Conservation (phyloP, 1,284 basidiomycete species). For the Ustilago loliicola region DNA sequence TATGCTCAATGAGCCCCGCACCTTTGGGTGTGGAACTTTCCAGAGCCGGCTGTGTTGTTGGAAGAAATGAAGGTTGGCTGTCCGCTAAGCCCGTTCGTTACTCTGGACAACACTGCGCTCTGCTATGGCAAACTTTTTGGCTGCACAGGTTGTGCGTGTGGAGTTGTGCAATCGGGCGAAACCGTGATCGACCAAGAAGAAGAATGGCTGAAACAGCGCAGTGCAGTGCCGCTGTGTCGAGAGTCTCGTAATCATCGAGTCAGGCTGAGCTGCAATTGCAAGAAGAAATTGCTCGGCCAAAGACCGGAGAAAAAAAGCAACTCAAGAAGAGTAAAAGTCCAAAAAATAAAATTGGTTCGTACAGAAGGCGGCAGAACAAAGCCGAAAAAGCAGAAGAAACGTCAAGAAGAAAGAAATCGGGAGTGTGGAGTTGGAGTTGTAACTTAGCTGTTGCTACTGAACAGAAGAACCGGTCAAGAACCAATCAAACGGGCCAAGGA, state of each 20-base stretch:
- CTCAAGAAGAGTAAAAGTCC: neutral
- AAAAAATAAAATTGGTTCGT: neutral
- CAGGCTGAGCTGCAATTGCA: neutral
- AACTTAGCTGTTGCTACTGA: constrained; percentile 1
- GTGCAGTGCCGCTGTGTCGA: neutral
- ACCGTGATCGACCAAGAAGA: constrained; percentile 23
- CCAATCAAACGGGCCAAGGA: neutral
- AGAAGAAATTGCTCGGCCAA: no score
- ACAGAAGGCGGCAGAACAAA: constrained; percentile 32
- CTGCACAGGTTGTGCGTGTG: neutral
- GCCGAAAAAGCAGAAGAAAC: constrained; percentile 15
- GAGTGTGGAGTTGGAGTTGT: constrained; percentile 9
- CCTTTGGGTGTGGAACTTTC: constrained; percentile 32
- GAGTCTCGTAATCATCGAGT: constrained; percentile 19
- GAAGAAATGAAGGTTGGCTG: neutral
- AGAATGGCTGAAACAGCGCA: neutral
- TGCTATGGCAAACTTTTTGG: neutral
- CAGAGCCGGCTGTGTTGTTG: constrained; percentile 12
- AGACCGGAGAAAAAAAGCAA: constrained; percentile 22
- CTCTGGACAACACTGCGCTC: neutral
- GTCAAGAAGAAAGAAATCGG: neutral
- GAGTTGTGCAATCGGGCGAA: constrained; percentile 26
- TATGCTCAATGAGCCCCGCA: neutral
- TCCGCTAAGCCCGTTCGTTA: constrained; percentile 24
- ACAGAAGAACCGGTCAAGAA: constrained; percentile 1